Conservation (phyloP, 306 rosid genomes). For the Herpetospermum pedunculosum region DNA sequence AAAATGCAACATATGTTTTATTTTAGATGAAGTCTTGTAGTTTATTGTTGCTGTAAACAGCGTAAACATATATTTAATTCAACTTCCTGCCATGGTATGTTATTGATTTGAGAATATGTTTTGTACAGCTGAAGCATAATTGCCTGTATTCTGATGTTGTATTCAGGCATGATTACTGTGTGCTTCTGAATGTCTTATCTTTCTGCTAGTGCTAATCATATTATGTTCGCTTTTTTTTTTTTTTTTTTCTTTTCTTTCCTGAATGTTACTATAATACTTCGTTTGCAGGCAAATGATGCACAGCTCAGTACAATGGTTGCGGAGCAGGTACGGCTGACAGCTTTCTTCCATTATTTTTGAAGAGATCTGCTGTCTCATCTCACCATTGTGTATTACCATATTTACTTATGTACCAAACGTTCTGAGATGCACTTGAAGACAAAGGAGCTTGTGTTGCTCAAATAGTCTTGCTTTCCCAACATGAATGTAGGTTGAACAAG, state of each 20-base stretch:
- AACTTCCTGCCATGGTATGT: not conserved
- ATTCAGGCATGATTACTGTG: not conserved
- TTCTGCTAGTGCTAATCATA: not conserved
- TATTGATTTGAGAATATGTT: not conserved
- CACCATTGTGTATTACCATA: constrained; percentile 8
- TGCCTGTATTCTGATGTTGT: not conserved
- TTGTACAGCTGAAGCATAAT: not conserved
- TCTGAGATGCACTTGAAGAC: not conserved
- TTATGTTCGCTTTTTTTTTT: not conserved
- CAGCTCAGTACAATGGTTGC: constrained; percentile 98
- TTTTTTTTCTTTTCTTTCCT: not conserved
- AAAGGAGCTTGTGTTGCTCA: not conserved
- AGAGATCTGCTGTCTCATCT: constrained; percentile 4
- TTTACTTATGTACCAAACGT: not conserved
- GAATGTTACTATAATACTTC: constrained; percentile 17
- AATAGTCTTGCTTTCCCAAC: constrained; percentile 14
- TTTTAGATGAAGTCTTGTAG: not conserved
- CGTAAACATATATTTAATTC: not conserved
- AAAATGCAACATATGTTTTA: not conserved
- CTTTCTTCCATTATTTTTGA: not conserved
- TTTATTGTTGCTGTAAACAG: not conserved
- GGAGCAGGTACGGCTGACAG: constrained; percentile 52
- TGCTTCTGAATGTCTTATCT: not conserved
- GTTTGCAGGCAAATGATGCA: constrained; percentile 89
- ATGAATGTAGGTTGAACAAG: constrained; percentile 79